Evolutionary conservation across 2,329 filamentous ascomycete genomes (phyloP).

Genomic region (Blastomyces parvus): DNA sequence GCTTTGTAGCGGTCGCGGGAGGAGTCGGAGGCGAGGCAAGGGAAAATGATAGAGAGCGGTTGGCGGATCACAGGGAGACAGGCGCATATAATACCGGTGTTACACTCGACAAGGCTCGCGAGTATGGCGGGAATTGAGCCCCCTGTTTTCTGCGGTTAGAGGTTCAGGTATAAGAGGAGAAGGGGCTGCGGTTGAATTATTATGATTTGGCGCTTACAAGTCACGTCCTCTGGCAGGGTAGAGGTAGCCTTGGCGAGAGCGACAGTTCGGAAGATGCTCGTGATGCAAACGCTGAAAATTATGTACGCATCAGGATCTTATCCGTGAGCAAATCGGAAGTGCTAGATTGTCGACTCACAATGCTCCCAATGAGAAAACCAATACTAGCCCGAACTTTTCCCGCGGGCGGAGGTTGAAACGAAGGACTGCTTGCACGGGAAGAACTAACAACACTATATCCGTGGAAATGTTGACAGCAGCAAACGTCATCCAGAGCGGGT

Average conservation of each 20-base stretch:
- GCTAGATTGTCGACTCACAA: slow-evolving; percentile 16
- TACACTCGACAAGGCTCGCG: slow-evolving; percentile 33
- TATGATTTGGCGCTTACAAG: slow-evolving; percentile 11
- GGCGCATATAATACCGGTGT: slow-evolving; percentile 30
- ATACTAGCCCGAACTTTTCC: slow-evolving; percentile 17
- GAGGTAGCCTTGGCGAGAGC: slow-evolving; percentile 22
- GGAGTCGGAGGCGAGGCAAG: slow-evolving; percentile 12
- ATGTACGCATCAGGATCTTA: background rate
- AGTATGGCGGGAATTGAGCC: slow-evolving; percentile 26
- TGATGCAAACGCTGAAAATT: slow-evolving; percentile 12
- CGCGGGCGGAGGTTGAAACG: slow-evolving; percentile 16
- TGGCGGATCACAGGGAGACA: slow-evolving; percentile 31
- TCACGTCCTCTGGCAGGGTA: slow-evolving; percentile 12
- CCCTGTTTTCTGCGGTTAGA: slow-evolving; percentile 14
- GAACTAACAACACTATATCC: slow-evolving; percentile 19
- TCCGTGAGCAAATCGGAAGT: background rate
- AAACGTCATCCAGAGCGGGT: slow-evolving; percentile 18
- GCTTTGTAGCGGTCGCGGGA: background rate
- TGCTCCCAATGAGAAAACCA: slow-evolving; percentile 19
- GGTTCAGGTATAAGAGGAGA: background rate
- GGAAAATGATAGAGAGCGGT: slow-evolving; percentile 20
- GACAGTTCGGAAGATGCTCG: slow-evolving; percentile 24
- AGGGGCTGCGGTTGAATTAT: background rate
- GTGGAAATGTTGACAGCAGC: slow-evolving; percentile 21
- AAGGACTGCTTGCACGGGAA: slow-evolving; percentile 20